phyloP scores from a whole-genome alignment of 768 basidiomycete species.

The Leccinum fibrillosum region DNA sequence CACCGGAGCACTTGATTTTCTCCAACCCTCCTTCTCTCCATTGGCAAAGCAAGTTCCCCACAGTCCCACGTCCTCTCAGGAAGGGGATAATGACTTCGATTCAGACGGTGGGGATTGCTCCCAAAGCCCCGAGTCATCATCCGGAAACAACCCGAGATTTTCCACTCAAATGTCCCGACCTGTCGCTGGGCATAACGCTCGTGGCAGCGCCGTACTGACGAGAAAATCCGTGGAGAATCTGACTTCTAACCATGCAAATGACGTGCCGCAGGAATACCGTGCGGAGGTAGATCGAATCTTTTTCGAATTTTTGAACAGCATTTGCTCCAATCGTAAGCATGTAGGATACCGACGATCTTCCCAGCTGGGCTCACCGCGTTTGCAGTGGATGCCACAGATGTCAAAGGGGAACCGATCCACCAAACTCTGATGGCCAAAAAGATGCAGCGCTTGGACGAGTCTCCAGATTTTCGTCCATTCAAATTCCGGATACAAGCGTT shows the following conservation, averaged over 20 bases:
- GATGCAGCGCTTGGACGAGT: conserved; percentile 97
- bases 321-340: conserved; percentile 87
- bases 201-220: conserved; percentile 12
- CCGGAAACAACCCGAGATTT: conserved; percentile 20
- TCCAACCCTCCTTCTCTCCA: conserved; percentile 19
- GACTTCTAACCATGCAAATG: conserved; percentile 43
- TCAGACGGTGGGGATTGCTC: conserved; percentile 39
- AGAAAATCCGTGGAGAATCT: conserved; percentile 28
- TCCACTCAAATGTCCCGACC: conserved; percentile 23
- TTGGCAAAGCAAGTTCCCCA: conserved; percentile 13
- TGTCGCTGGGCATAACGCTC: conserved; percentile 12
- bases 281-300: conserved; percentile 87
- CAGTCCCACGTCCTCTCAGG: conserved; percentile 40
- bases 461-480: conserved; percentile 95
- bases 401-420: conserved; percentile 95
- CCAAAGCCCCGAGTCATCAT: conserved; percentile 31
- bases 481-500: conserved; percentile 99
- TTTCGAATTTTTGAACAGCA: conserved; percentile 79
- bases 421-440: conserved; percentile 99
- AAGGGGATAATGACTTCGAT: conserved; percentile 49
- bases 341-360: conserved; percentile 5
- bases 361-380: conserved; percentile 15
- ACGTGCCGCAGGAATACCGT: conserved; percentile 79
- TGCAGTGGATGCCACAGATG: conserved; percentile 87
- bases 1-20: conserved; percentile 30